A percentile compares a stretch with the other conserved stretches of the same genome.
These are phyloP conservation scores for Bacidia rubella DNA, from an alignment of 495 filamentous ascomycete species.

Conservation along the genomic window DNA sequence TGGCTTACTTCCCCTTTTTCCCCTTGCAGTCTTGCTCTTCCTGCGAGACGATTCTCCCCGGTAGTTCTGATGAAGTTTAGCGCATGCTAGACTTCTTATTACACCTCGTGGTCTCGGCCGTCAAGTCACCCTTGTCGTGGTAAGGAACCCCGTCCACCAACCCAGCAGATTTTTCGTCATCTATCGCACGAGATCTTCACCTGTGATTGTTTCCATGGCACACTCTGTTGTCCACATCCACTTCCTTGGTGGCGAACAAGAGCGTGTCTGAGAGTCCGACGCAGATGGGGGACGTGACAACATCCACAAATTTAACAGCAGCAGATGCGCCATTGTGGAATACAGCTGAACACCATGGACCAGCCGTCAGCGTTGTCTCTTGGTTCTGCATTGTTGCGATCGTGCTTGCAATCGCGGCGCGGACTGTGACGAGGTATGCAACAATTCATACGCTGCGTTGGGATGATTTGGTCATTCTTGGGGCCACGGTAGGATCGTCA, in stretches of 20 bases:
- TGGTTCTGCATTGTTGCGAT: conserved; percentile 11
- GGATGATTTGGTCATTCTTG: conserved; percentile 5
- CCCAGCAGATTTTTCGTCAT: neutral
- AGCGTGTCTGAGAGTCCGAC: neutral
- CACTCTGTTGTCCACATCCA: conserved; percentile 1
- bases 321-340: conserved; percentile 9
- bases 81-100: neutral
- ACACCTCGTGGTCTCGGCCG: conserved; percentile 1
- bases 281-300: neutral
- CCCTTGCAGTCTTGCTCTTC: neutral
- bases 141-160: neutral
- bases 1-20: neutral
- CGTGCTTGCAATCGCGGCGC: conserved; percentile 8
- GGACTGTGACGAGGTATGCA: conserved; percentile 8
- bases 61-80: neutral
- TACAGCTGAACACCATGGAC: conserved; percentile 10
- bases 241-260: neutral
- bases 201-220: conserved; percentile 1
- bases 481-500: conserved; percentile 7
- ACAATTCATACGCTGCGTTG: conserved; percentile 8
- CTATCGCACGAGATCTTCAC: neutral
- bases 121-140: neutral
- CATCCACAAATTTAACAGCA: conserved; percentile 1
- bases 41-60: neutral
- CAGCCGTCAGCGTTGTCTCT: conserved; percentile 12